Conservation (phyloP, 345 rosid genomes). For the Ceriops zippeliana region DNA sequence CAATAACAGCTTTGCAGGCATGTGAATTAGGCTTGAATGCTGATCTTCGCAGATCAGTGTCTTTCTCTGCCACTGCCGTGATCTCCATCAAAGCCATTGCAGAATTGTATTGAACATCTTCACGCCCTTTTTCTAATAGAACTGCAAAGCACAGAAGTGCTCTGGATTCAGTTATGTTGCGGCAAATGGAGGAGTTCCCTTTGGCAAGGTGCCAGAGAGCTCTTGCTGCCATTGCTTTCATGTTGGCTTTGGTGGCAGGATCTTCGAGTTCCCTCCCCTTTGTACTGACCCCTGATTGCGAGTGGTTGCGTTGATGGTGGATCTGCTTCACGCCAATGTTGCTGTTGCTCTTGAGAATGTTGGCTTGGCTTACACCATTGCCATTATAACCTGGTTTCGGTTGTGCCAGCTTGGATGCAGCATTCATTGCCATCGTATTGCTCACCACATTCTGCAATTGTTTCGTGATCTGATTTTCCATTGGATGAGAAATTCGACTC, state of each 20-base stretch:
- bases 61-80: constrained; percentile 78
- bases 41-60: constrained; percentile 73
- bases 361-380: constrained; percentile 15
- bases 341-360: constrained; percentile 24
- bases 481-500: constrained; percentile 38
- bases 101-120: constrained; percentile 60
- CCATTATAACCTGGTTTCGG: constrained; percentile 20
- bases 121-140: constrained; percentile 72
- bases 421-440: constrained; percentile 65
- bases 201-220: constrained; percentile 85
- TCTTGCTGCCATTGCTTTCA: constrained; percentile 92
- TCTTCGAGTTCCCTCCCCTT: constrained; percentile 84
- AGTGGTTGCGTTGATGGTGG: constrained; percentile 47
- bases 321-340: constrained; percentile 34
- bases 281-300: constrained; percentile 41
- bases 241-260: constrained; percentile 64
- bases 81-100: constrained; percentile 97
- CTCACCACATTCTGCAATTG: constrained; percentile 67
- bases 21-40: constrained; percentile 91
- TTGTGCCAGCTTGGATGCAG: constrained; percentile 25
- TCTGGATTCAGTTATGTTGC: constrained; percentile 84
- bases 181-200: constrained; percentile 70
- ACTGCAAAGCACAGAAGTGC: constrained; percentile 92
- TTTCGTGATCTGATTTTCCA: constrained; percentile 38
- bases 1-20: constrained; percentile 80